These are phyloP conservation scores for Aureobasidium sp. DNA, from an alignment of 2,329 filamentous ascomycete species.

Conservation along the genomic window DNA sequence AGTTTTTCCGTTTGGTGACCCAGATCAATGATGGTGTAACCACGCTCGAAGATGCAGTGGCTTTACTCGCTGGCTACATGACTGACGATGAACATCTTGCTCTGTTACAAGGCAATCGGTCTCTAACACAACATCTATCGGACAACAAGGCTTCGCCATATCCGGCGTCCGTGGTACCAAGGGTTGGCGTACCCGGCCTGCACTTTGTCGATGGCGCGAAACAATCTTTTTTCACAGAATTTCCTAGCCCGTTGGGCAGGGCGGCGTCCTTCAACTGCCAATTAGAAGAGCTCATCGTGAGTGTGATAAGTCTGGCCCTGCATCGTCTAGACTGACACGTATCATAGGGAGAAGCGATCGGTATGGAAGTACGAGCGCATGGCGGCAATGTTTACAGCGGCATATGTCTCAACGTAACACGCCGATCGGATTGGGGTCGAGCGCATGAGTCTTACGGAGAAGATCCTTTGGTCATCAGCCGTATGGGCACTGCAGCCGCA, in stretches of 20 bases:
- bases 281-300: constrained; percentile 6
- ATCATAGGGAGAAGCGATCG: constrained; percentile 6
- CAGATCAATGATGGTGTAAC: not conserved
- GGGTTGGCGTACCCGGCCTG: constrained; percentile 11
- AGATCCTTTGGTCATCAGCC: constrained; percentile 16
- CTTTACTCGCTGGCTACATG: not conserved
- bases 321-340: not conserved
- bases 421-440: constrained; percentile 14
- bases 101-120: constrained; percentile 3
- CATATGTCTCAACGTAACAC: constrained; percentile 18
- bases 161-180: not conserved
- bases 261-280: constrained; percentile 12
- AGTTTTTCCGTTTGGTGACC: constrained; percentile 6
- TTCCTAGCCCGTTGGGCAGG: constrained; percentile 2
- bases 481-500: constrained; percentile 13
- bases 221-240: constrained; percentile 4
- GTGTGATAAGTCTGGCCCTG: not conserved
- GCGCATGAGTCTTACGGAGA: constrained; percentile 19
- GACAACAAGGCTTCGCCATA: constrained; percentile 13
- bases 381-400: constrained; percentile 17
- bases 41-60: not conserved
- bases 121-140: constrained; percentile 2
- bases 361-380: constrained; percentile 14
- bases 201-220: constrained; percentile 1
- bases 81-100: constrained; percentile 17